Evolutionary conservation across 139 green algal genomes (phyloP), one percentile per base, ranked within the genome.

Genomic region (Closterium sp.): DNA sequence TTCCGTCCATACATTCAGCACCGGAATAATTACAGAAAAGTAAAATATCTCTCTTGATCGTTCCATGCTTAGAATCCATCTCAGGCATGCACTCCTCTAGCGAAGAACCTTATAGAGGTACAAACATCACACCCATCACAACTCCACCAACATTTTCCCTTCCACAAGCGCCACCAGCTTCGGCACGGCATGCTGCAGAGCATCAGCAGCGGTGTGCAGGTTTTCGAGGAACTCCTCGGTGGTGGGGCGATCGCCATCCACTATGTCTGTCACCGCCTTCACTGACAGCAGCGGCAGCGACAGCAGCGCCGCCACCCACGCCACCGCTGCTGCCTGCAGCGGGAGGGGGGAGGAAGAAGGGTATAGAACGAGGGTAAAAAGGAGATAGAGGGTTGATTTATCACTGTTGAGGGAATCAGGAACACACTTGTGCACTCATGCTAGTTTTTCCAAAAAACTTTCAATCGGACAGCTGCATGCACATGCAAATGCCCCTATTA

Each of bases 191-290:
- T 70, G 88, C 92, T 99, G 95, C 92, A 99, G 95, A 21, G 97
- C 95, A 10, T 94, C 91, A 0, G 97, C 97, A 17, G 98, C 97
- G 6, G 93, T 92, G 27, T 94, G 89, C 70, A 99, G 94, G 95
- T 99, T 99, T 90, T 98, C 97, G 89, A 99, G 70, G 86, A 99
- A 99, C 95, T 99, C 97, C 22, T 98, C 97, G 85, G 97, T 86
- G n/a, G 97, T 97, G 24, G 96, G 88, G n/a, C 93, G 91, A 84
- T 96, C 96, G 24, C 97, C 98, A 89, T 99, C 98, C 87, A 99
- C 98, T 94, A 99, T 99, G 95, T 99, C 98, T 0, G 97, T 99
- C 30, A 97, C 93, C 22, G 96, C 88, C 95, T 98, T 99, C 42
- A 98, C 79, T 88, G 94, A 97, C 45, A 99, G 95, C 31, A 99